Evolutionary conservation across 805 yeast genomes (phyloP).

Genomic region (Suhomyces faveliae): DNA sequence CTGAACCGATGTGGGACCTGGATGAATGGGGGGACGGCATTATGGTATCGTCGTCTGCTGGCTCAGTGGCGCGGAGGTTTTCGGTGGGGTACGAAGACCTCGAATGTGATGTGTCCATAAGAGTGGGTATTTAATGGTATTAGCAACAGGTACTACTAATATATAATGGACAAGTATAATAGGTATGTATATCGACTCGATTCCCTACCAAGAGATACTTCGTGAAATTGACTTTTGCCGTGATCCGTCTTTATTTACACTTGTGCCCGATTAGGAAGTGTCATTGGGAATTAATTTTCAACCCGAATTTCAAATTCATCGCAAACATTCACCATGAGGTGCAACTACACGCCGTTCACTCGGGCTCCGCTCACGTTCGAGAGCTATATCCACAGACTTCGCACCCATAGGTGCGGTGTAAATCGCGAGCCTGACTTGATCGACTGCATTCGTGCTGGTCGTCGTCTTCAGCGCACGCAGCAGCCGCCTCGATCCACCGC

Average conservation of each 20-base stretch:
- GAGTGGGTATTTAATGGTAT: too few species aligned
- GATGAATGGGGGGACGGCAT: not conserved
- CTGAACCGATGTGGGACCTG: not conserved
- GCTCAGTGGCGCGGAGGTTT: not conserved
- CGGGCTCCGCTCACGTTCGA: slow-evolving; percentile 27
- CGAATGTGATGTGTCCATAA: not conserved
- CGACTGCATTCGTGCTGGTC: slow-evolving; percentile 6
- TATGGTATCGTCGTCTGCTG: not conserved
- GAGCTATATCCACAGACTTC: slow-evolving; percentile 20
- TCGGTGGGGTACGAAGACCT: not conserved
- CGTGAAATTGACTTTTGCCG: not conserved
- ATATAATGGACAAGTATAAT: too few species aligned
- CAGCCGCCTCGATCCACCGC: not conserved
- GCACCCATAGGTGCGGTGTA: slow-evolving; percentile 5
- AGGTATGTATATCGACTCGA: too few species aligned
- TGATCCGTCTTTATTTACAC: not conserved
- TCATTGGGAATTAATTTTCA: slow-evolving; percentile 3
- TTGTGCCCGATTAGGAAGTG: slow-evolving; percentile 12
- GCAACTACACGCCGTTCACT: slow-evolving; percentile 9
- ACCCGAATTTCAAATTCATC: slow-evolving; percentile 1
- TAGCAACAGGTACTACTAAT: too few species aligned
- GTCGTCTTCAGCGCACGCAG: slow-evolving; percentile 7
- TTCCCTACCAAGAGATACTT: too few species aligned
- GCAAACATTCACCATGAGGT: not conserved
- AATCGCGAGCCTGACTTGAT: not conserved